A percentile compares a stretch with the other conserved stretches of the same genome.
Evolutionary conservation across 805 yeast species (phyloP).

Genomic region (Sugiyamaella qingdaonensis): DNA sequence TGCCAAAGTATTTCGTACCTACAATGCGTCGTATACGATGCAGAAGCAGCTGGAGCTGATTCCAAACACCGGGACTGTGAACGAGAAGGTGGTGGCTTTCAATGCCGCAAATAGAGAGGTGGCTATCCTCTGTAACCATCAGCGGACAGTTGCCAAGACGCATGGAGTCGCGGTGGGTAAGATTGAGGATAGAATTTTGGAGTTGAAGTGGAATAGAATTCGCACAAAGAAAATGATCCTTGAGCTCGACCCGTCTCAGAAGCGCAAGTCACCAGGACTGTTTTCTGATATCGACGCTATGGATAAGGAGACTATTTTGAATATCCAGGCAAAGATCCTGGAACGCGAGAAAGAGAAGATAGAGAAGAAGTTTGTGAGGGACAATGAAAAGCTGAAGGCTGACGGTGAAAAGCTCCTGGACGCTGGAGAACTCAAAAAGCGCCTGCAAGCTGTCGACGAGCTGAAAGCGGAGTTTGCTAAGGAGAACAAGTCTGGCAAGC

Average conservation of each 20-base stretch:
- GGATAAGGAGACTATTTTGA: conserved; percentile 56
- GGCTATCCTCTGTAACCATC: conserved; percentile 95
- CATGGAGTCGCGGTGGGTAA: conserved; percentile 80
- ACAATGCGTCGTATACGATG: conserved; percentile 95
- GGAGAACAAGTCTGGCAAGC: conserved; percentile 56
- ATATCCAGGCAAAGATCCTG: conserved; percentile 55
- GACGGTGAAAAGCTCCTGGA: conserved; percentile 53
- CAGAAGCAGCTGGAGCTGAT: conserved; percentile 87
- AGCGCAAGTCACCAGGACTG: conserved; percentile 49
- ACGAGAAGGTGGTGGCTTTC: conserved; percentile 80
- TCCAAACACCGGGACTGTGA: conserved; percentile 79
- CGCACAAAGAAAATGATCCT: conserved; percentile 68
- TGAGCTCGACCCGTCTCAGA: conserved; percentile 51
- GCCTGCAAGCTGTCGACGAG: conserved; percentile 50
- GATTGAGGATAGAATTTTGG: conserved; percentile 71
- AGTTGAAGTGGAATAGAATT: conserved; percentile 79
- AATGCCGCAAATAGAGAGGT: conserved; percentile 96
- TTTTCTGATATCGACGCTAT: conserved; percentile 68
- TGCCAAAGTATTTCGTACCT: conserved; percentile 96
- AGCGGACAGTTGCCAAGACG: conserved; percentile 80
- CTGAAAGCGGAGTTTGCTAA: conserved; percentile 41
- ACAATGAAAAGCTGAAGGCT: conserved; percentile 64
- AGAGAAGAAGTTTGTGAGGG: conserved; percentile 63
- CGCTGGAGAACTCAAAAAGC: conserved; percentile 54
- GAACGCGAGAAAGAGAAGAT: conserved; percentile 64